Base-by-base conservation (phyloP, 495 filamentous ascomycete genomes). In the Talaromyces nanjingensis region DNA sequence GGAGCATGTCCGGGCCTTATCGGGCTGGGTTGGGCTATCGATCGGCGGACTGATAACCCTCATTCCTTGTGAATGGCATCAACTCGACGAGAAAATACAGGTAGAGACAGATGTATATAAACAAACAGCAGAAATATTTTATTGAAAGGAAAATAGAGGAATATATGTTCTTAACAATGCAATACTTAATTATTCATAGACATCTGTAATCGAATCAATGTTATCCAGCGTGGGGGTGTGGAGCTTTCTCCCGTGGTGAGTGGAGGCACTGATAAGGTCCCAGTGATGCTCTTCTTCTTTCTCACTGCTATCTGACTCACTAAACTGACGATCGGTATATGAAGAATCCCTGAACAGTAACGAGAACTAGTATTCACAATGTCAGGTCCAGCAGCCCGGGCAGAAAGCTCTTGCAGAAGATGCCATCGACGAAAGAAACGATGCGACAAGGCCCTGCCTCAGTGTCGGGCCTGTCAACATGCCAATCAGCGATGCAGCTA, bases 361-460 rank as follows among this genome's bases (percentile, higher is more conserved):
- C 45, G 45, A 49, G 2, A 9, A 49, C 2, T 8, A 20, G 6
- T 18, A 20, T 20, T 20, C 45, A 20, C 5, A 8, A 49, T 55
- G 52, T 24, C 52, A 24, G 52, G 8, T 6, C 12, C 52, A 55
- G 52, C 60, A 33, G 70, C 70, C 33, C 52, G 67, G 60, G 70
- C 70, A 20, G 66, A 66, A 31, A 69, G 59, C 47, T 77, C 75
- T 27, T 77, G 75, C 63, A 70, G 71, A 24, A 66, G 75, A 14
- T 77, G 75, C 45, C 71, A 77, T 64, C 70, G 69, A 34, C 54
- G 75, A 8, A 77, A 77, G 64, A 77, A 77, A 65, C 72, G 73
- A 24, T 77, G 75, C 57, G 73, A 77, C 63, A 73, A 70, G 34
- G 62, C 63, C 2, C 61, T 77, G 3, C 75, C 75, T 0, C 67